phyloP scores from a whole-genome alignment of 768 basidiomycete genomes.

The Trametes cubensis region DNA sequence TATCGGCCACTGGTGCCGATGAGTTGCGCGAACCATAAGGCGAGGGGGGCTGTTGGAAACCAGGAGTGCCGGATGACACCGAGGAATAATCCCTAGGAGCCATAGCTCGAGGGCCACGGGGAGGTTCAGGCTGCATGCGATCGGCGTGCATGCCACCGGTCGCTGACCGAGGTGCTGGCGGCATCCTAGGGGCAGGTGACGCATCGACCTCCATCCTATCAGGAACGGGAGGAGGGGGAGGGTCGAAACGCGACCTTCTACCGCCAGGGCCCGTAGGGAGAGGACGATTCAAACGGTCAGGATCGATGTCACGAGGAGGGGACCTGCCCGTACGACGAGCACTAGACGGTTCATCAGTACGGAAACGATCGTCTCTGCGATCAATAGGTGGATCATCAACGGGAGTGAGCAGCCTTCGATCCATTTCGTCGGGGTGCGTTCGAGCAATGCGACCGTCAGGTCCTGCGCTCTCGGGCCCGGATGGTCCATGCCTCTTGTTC shows the following conservation, averaged over 20 bases:
- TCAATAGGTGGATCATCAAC: slow-evolving; percentile 5
- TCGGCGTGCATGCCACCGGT: slow-evolving; percentile 39
- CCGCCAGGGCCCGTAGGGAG: slow-evolving; percentile 1
- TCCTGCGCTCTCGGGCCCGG: neutral
- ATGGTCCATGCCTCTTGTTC: slow-evolving; percentile 16
- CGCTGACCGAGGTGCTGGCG: slow-evolving; percentile 15
- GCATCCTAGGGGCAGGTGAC: slow-evolving; percentile 23
- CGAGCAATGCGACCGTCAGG: neutral
- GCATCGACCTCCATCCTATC: slow-evolving; percentile 28
- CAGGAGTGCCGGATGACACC: neutral
- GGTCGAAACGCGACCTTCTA: slow-evolving; percentile 6
- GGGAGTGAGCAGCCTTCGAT: neutral
- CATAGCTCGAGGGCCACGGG: slow-evolving; percentile 39
- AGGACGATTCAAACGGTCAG: slow-evolving; percentile 15
- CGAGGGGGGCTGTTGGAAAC: neutral
- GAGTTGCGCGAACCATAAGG: neutral
- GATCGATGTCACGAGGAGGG: neutral
- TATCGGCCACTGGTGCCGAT: neutral
- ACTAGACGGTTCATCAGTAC: slow-evolving; percentile 11
- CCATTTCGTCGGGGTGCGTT: neutral
- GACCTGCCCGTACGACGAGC: slow-evolving; percentile 17
- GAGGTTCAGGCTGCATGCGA: slow-evolving; percentile 27
- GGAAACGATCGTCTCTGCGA: slow-evolving; percentile 7
- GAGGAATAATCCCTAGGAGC: slow-evolving; percentile 15
- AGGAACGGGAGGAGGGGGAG: neutral